These are phyloP conservation scores for Chytriomyces sp. DNA, from an alignment of 192 early-diverging fungal genomes.

Conservation along the genomic window DNA sequence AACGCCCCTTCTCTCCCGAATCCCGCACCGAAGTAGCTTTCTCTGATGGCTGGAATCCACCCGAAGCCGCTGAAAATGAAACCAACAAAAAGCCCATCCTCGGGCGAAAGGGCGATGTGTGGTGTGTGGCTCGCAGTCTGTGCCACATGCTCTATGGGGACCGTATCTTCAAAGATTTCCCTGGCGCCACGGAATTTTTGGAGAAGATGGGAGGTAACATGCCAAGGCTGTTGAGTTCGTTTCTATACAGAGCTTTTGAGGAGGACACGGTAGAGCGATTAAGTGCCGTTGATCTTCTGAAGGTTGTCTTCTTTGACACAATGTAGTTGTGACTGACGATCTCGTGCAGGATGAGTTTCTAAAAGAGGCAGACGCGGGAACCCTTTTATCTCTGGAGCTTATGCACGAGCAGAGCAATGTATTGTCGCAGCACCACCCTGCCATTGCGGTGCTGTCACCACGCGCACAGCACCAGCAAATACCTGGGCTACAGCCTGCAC, in stretches of 20 bases:
- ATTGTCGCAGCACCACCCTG: slow-evolving; percentile 44
- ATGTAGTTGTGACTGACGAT: background rate
- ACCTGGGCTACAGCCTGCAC: slow-evolving; percentile 24
- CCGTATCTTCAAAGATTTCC: slow-evolving; percentile 20
- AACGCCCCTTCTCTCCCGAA: slow-evolving; percentile 28
- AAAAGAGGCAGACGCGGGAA: slow-evolving; percentile 38
- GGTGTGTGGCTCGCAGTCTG: slow-evolving; percentile 34
- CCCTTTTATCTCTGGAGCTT: slow-evolving; percentile 37
- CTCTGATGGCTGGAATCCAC: slow-evolving; percentile 25
- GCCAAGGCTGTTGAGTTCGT: slow-evolving; percentile 48
- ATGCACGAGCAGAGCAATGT: slow-evolving; percentile 33
- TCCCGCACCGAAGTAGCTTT: slow-evolving; percentile 15
- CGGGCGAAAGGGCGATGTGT: slow-evolving; percentile 16
- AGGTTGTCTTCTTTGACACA: slow-evolving; percentile 35
- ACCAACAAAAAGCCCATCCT: slow-evolving; percentile 20
- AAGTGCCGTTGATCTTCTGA: slow-evolving; percentile 73
- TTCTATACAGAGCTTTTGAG: slow-evolving; percentile 64
- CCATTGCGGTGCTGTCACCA: too few species aligned
- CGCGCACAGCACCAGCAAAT: background rate
- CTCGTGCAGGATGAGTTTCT: slow-evolving; percentile 37
- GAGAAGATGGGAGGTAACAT: slow-evolving; percentile 27
- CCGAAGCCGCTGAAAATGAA: slow-evolving; percentile 35
- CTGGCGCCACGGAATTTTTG: slow-evolving; percentile 14
- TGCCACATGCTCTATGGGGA: slow-evolving; percentile 35
- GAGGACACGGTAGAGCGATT: slow-evolving; percentile 71